Evolutionary conservation across 257 asterid species (phyloP).

Genomic region (Rhazya stricta): DNA sequence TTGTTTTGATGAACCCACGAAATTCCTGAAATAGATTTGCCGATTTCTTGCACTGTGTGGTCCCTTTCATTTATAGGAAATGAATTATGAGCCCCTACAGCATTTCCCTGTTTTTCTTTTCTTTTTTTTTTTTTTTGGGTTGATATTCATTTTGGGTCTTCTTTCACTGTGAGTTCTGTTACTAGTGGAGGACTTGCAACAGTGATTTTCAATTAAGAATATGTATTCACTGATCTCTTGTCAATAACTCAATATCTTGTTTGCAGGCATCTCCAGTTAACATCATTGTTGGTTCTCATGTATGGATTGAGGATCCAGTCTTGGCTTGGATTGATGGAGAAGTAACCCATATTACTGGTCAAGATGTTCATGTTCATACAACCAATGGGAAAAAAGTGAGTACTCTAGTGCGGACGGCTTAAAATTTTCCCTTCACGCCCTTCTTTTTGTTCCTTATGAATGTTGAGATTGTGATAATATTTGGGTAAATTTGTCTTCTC

Average conservation of each 20-base stretch:
- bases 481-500: neutral
- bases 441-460: neutral
- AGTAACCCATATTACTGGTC: conserved; percentile 70
- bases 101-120: neutral
- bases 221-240: neutral
- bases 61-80: neutral
- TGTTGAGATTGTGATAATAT: neutral
- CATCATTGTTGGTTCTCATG: conserved; percentile 88
- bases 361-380: conserved; percentile 76
- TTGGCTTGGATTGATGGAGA: conserved; percentile 98
- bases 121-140: too few relatives aligned
- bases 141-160: neutral
- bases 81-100: neutral
- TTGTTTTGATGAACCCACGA: neutral
- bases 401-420: conserved; percentile 14
- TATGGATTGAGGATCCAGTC: conserved; percentile 89
- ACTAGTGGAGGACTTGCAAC: neutral
- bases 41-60: too few relatives aligned
- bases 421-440: conserved; percentile 4
- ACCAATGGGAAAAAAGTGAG: conserved; percentile 77
- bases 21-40: neutral
- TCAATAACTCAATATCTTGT: conserved; percentile 18
- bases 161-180: neutral
- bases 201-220: neutral
- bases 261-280: conserved; percentile 83